Conservation (phyloP, 2,329 filamentous ascomycete genomes). For the Colletotrichum melonis region DNA sequence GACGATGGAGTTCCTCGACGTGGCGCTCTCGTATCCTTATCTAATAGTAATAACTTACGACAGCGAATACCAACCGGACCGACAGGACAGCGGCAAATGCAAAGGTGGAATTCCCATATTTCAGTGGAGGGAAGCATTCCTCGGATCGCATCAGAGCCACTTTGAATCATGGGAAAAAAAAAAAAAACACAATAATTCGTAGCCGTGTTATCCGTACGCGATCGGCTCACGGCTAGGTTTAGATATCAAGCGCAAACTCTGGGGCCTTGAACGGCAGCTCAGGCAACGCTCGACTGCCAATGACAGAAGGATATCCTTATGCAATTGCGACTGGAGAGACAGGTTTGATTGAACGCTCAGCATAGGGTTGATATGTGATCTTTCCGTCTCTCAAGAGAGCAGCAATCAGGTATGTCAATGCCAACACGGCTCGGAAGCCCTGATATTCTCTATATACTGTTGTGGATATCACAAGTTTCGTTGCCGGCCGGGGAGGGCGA, state of each 20-base stretch:
- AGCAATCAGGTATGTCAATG: too few species aligned
- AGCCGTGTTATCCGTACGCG: neutral
- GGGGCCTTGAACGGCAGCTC: neutral
- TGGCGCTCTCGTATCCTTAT: neutral
- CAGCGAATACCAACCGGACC: neutral
- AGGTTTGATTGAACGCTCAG: neutral
- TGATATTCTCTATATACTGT: neutral
- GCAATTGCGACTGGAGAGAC: neutral
- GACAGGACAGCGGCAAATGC: neutral
- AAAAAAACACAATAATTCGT: neutral
- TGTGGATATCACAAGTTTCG: neutral
- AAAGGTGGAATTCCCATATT: neutral
- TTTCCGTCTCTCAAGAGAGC: neutral
- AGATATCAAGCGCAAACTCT: neutral
- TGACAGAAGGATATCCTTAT: too few species aligned
- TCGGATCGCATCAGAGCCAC: neutral
- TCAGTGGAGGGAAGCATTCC: conserved; percentile 5
- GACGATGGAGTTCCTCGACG: neutral
- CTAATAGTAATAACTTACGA: neutral
- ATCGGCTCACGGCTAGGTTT: neutral
- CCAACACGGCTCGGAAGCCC: neutral
- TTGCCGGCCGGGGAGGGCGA: neutral
- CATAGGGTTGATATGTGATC: too few species aligned
- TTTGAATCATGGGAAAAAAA: neutral
- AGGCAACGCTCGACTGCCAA: neutral